Percentiles rank a stretch among this genome's conserved stretches.
phyloP scores from a whole-genome alignment of 129 eudicot genomes.

The Artemisia annua region DNA sequence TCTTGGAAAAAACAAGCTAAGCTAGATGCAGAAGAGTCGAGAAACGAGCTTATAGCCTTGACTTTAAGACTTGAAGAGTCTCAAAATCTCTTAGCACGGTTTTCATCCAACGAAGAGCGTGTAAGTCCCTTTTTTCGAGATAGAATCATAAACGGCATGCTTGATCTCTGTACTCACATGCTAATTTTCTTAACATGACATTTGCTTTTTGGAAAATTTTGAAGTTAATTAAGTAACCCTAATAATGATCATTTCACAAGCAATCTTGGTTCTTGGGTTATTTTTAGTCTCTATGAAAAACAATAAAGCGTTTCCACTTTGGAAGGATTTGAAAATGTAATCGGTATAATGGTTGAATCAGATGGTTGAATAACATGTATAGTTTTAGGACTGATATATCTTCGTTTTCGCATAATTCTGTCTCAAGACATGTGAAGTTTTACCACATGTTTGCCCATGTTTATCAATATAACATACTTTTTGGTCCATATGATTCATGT shows the following conservation, averaged over 20 bases:
- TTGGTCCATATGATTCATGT: no score
- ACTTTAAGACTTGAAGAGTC: conserved; percentile 60
- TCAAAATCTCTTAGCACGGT: conserved; percentile 38
- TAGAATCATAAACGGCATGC: not conserved
- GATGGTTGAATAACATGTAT: no score
- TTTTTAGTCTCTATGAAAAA: not conserved
- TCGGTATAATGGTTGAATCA: no score
- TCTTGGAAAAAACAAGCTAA: conserved; percentile 65
- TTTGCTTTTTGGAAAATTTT: not conserved
- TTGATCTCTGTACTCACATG: not conserved
- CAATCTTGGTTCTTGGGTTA: not conserved
- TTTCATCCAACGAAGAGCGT: conserved; percentile 32
- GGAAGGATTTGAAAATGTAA: no score
- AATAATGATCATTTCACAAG: not conserved
- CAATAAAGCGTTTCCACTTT: no score
- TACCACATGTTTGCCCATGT: no score
- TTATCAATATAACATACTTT: no score
- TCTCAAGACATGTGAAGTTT: no score
- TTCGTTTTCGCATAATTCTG: no score
- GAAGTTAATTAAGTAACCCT: not conserved
- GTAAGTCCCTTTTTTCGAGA: not conserved
- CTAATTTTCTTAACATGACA: not conserved
- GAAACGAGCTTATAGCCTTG: conserved; percentile 52
- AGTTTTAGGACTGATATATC: no score
- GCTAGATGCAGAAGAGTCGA: conserved; percentile 67